These are phyloP conservation scores for Casuarina cunninghamiana DNA, from an alignment of 306 rosid genomes.

Conservation along the genomic window DNA sequence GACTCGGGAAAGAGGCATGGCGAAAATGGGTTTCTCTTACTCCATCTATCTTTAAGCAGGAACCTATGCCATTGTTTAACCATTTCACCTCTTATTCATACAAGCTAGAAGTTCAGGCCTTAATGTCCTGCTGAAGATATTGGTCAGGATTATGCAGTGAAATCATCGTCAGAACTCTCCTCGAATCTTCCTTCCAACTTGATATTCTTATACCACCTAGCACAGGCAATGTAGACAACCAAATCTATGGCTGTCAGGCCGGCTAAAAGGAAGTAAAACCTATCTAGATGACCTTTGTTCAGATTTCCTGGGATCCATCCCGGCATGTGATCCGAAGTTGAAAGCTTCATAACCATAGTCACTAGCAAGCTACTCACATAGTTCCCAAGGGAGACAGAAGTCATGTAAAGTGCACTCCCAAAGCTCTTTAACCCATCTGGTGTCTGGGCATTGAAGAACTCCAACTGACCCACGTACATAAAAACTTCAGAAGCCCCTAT, in stretches of 20 bases:
- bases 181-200: constrained; percentile 61
- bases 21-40: constrained; percentile 37
- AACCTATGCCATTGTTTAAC: constrained; percentile 27
- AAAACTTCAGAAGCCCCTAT: constrained; percentile 99
- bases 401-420: constrained; percentile 98
- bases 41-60: constrained; percentile 34
- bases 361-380: constrained; percentile 92
- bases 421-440: constrained; percentile 97
- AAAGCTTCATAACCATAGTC: constrained; percentile 89
- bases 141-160: constrained; percentile 45
- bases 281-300: too few relatives aligned
- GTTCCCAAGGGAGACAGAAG: constrained; percentile 95
- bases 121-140: constrained; percentile 30
- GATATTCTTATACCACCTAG: constrained; percentile 92
- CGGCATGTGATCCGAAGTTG: constrained; percentile 84
- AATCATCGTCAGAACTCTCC: constrained; percentile 41
- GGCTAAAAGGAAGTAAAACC: constrained; percentile 95
- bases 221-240: constrained; percentile 65
- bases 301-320: constrained; percentile 99
- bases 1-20: constrained; percentile 30
- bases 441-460: constrained; percentile 96
- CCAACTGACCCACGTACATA: constrained; percentile 97
- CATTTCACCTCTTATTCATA: constrained; percentile 54
- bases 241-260: constrained; percentile 78
- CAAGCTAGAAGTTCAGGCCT: constrained; percentile 38